Evolutionary conservation across 2,329 filamentous ascomycete species (phyloP), one percentile per base, ranked within the genome.

Genomic region (Tolypocladium guangdongense): DNA sequence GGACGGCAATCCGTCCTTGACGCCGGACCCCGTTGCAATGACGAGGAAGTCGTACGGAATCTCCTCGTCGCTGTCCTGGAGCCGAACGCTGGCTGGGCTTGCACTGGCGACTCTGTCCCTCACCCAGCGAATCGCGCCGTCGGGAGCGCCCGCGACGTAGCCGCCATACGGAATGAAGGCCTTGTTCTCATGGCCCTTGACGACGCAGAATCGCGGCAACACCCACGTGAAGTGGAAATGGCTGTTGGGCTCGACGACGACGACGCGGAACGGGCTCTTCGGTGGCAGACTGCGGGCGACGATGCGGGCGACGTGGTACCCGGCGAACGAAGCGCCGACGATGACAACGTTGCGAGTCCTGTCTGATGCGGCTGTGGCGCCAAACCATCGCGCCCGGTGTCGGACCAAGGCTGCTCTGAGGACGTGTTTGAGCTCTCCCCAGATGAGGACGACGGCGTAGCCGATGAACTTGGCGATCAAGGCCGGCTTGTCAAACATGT

Each of bases 181-280:
- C 59, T 78, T 78, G 53, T 78, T 64, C 56, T 83, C 81, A 48
- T 82, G 76, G 22, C 64, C 64, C n/a, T 70, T 64, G 6, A 79
- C 68, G 16, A 84, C 80, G 41, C 74, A 78, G 61, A 78, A 82
- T 4, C 82, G 73, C 0, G 82, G 82, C 38, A 84, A 73, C 14
- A 77, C 74, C 73, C 80, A 85, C 0, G 78, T 77, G 59, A 79
- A 82, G 57, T 84, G 76, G 63, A 84, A 81, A 63, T 84, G 81
- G 4, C 73, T 75, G 61, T 81, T 80, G 47, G 76, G 78, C 63
- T 86, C 82, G 32, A 85, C 62, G 4, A 84, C 66, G 0, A 84
- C 66, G 4, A 83, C 74, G 4, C 72, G 71, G 62, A 76, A 81
- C 10, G 62, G 66, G 36, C 68, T 71, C 36, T 73, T 66, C 0